Conservation (phyloP, 2,329 filamentous ascomycete genomes). For the Diplodia seriata region DNA sequence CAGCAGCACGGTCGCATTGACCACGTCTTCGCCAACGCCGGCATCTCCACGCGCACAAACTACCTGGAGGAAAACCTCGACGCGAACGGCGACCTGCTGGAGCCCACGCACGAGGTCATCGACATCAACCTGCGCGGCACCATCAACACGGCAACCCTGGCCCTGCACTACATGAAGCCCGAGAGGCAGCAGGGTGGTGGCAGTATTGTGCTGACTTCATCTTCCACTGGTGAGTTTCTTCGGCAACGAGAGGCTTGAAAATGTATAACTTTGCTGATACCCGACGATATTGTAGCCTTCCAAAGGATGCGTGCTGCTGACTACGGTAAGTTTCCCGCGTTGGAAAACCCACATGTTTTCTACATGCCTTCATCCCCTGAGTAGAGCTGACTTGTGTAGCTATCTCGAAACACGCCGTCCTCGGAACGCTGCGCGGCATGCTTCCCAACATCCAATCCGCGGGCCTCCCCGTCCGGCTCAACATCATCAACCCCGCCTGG, state of each 20-base stretch:
- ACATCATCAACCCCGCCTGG: constrained; percentile 44
- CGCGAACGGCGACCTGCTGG: constrained; percentile 41
- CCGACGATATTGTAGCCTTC: constrained; percentile 34
- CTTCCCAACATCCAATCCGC: constrained; percentile 40
- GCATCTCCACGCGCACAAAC: constrained; percentile 36
- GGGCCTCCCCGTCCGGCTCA: constrained; percentile 44
- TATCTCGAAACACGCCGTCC: constrained; percentile 43
- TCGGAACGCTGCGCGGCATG: constrained; percentile 43
- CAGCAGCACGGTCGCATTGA: constrained; percentile 52
- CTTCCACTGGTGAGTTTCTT: constrained; percentile 40
- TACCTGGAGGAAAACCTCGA: constrained; percentile 43
- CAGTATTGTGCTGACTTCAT: constrained; percentile 44
- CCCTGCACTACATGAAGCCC: constrained; percentile 56
- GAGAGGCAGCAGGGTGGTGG: constrained; percentile 46
- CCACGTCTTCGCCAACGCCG: constrained; percentile 46
- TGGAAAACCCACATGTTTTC: too few species aligned
- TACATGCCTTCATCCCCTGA: too few species aligned
- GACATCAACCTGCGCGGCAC: constrained; percentile 60
- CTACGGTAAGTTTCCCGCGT: constrained; percentile 35
- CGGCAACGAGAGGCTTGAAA: not conserved
- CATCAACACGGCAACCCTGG: constrained; percentile 59
- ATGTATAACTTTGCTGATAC: too few species aligned
- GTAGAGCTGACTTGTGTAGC: not conserved
- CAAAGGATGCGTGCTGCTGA: constrained; percentile 40
- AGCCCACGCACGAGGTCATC: constrained; percentile 40